These are phyloP conservation scores for Centaurea solstitialis DNA, from an alignment of 129 eudicot species.

Conservation along the genomic window DNA sequence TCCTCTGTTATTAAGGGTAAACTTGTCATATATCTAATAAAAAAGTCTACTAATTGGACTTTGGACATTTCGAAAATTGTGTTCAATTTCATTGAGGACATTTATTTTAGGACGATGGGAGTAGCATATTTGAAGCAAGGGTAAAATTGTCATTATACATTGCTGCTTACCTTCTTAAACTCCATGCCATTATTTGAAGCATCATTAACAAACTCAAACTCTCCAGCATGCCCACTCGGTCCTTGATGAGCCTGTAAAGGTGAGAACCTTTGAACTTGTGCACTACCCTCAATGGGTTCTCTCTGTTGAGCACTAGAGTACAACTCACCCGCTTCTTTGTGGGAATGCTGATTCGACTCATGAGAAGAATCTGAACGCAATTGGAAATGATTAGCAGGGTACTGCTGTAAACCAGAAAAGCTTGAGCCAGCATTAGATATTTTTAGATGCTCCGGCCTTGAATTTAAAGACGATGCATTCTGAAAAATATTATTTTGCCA, in stretches of 20 bases:
- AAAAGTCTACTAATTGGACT: neutral
- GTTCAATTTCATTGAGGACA: neutral
- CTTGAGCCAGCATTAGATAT: constrained; percentile 28
- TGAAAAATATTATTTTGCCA: constrained; percentile 53
- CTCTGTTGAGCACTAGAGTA: constrained; percentile 31
- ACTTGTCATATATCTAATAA: neutral
- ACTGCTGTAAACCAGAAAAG: constrained; percentile 48
- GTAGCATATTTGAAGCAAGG: neutral
- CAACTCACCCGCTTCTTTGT: constrained; percentile 26
- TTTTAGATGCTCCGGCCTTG: constrained; percentile 35
- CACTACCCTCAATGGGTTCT: constrained; percentile 37
- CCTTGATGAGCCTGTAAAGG: constrained; percentile 37
- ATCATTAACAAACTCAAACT: constrained; percentile 22
- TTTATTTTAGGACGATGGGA: neutral
- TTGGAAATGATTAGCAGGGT: constrained; percentile 24
- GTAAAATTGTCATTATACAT: neutral
- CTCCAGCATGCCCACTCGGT: constrained; percentile 23
- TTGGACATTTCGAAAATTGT: neutral
- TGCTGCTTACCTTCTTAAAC: constrained; percentile 35
- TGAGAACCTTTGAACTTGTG: constrained; percentile 38
- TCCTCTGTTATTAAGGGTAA: neutral
- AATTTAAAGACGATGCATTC: constrained; percentile 34
- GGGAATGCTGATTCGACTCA: constrained; percentile 40
- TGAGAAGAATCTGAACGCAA: constrained; percentile 36
- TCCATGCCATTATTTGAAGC: constrained; percentile 27